Conservation (phyloP, 768 basidiomycete genomes). For the Kwoniella bestiolae region DNA sequence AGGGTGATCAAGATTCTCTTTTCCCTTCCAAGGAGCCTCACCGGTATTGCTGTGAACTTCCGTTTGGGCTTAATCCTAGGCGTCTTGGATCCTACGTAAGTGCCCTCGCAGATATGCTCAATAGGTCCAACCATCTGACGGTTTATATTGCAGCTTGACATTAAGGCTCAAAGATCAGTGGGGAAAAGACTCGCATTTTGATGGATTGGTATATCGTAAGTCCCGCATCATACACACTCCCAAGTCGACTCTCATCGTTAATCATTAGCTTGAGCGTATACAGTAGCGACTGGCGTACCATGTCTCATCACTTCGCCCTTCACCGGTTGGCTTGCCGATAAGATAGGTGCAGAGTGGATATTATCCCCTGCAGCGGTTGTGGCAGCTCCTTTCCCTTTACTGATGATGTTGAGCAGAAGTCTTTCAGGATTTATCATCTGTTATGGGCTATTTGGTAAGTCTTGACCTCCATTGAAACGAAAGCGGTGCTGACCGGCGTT, state of each 20-base stretch:
- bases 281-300: constrained; percentile 27
- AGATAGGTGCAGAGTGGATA: constrained; percentile 28
- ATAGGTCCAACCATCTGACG: not conserved
- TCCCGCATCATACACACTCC: not conserved
- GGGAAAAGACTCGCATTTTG: constrained; percentile 28
- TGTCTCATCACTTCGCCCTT: constrained; percentile 29
- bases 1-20: constrained; percentile 23
- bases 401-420: constrained; percentile 22
- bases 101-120: not conserved
- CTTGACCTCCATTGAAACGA: not conserved
- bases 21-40: constrained; percentile 15
- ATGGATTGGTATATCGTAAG: constrained; percentile 30
- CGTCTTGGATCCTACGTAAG: constrained; percentile 32
- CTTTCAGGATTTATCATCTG: constrained; percentile 30
- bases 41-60: constrained; percentile 16
- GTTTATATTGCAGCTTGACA: constrained; percentile 8
- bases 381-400: constrained; percentile 20
- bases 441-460: constrained; percentile 26
- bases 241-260: no score
- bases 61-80: constrained; percentile 18
- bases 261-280: not conserved
- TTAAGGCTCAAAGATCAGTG: constrained; percentile 21
- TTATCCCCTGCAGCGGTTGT: constrained; percentile 14
- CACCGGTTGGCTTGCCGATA: constrained; percentile 27
- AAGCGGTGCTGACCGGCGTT: not conserved